Base-by-base conservation (phyloP, 441 rosid genomes). In the Gossypium davidsonii region DNA sequence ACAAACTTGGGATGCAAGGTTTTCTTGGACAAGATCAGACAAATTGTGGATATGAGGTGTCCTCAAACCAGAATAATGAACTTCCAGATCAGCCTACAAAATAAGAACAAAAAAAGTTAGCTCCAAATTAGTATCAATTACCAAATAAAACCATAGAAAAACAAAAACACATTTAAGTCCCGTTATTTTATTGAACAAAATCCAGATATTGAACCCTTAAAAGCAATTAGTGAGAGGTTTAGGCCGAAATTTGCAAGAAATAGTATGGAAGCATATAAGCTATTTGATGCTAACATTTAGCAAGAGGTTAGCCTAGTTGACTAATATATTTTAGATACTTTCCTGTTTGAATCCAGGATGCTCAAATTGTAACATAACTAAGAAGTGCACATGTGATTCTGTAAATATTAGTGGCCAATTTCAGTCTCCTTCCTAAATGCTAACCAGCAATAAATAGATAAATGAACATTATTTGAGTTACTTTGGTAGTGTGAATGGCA, bases 31-130 rank as follows among this genome's bases (percentile, higher is more conserved):
- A 67, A 93, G 91, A 85, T 92, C 97, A 80, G 97, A 93, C 76
- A 93, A 79, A 84, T 96, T 96, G 79, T 93, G 89, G 81, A 94
- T 84, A 80, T 96, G 90, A 81, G 92, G 97, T n/a, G 98, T 93
- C 86, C 85, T 87, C 87, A 93, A 88, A 75, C 99, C 98, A 48
- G 92, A 80, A 84, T 88, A 90, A 83, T 93, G 99, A 74, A 90
- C 81, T 80, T 88, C 97, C 74, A 87, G 72, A 74, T 77, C 82
- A 77, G 84, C 89, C 98, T 96, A 84, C 67, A 82, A 77, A 76
- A 73, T 26, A 48, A 20, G 74, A 52, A 55, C 73, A 57, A 48
- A 18, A 14, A 76, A 46, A 58, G 56, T 72, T 71, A 70, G 64
- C 64, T 69, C 48, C 46, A 69, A 55, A 77, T 79, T 68, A 80